These are phyloP conservation scores for Cladosporium halotolerans DNA, from an alignment of 2,329 filamentous ascomycete species.

Conservation along the genomic window DNA sequence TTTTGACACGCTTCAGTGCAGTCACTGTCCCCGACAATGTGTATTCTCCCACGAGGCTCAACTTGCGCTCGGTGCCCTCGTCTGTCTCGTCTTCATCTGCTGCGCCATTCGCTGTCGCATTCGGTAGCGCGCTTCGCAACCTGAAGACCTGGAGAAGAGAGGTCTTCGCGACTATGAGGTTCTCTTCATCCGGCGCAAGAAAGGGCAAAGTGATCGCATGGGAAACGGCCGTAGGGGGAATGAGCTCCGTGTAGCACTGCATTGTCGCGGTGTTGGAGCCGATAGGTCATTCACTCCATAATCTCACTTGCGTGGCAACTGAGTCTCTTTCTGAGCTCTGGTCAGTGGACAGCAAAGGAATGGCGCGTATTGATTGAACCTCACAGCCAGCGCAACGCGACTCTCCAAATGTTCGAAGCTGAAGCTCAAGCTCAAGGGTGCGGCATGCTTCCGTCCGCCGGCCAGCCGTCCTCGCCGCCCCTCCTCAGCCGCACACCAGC, in stretches of 20 bases:
- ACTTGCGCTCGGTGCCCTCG: constrained; percentile 43
- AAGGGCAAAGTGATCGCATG: constrained; percentile 78
- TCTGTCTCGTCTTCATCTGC: background rate
- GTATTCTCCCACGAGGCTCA: constrained; percentile 81
- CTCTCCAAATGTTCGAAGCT: background rate
- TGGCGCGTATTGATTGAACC: no score
- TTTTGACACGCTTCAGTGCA: constrained; percentile 71
- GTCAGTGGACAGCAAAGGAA: no score
- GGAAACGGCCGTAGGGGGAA: constrained; percentile 88
- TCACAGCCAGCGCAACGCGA: background rate
- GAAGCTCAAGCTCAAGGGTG: background rate
- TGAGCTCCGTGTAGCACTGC: constrained; percentile 97
- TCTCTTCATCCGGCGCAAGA: constrained; percentile 65
- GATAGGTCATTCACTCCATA: constrained; percentile 1
- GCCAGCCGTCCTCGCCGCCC: background rate
- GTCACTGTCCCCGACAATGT: constrained; percentile 76
- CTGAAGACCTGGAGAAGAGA: constrained; percentile 90
- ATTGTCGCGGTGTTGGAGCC: constrained; percentile 42
- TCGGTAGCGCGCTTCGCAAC: constrained; percentile 2
- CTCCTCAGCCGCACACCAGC: background rate
- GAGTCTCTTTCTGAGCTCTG: background rate
- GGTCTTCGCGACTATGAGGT: constrained; percentile 85
- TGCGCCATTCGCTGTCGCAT: background rate
- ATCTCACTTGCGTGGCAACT: background rate
- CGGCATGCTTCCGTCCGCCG: background rate